Evolutionary conservation across 805 yeast species (phyloP).

Genomic region (Monosporozyma yasuniensis): DNA sequence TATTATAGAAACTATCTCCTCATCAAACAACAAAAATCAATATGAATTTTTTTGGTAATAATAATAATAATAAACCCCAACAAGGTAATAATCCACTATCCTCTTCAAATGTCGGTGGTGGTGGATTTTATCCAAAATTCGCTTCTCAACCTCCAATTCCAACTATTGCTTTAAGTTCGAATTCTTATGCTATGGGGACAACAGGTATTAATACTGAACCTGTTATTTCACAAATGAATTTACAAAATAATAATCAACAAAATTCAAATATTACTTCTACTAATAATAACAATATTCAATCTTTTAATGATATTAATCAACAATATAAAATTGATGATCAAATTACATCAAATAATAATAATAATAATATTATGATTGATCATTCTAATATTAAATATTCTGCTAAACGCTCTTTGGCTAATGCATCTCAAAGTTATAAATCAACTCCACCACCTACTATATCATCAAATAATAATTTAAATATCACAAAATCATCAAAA

Average conservation of each 20-base stretch:
- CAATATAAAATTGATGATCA: neutral
- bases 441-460: neutral
- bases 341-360: slow-evolving; percentile 10
- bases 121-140: slow-evolving; percentile 30
- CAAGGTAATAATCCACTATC: slow-evolving; percentile 6
- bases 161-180: slow-evolving; percentile 58
- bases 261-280: neutral
- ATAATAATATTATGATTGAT: slow-evolving; percentile 9
- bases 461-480: neutral
- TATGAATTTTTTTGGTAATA: slow-evolving; percentile 26
- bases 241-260: neutral
- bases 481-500: neutral
- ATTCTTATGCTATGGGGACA: slow-evolving; percentile 61
- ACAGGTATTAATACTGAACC: slow-evolving; percentile 38
- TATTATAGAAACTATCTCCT: neutral
- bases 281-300: neutral
- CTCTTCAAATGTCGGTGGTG: slow-evolving; percentile 3
- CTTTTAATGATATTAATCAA: neutral
- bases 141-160: slow-evolving; percentile 45
- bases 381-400: slow-evolving; percentile 1
- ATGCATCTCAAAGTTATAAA: slow-evolving; percentile 4
- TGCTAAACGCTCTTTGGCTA: slow-evolving; percentile 8
- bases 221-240: slow-evolving; percentile 29
- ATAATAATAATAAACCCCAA: slow-evolving; percentile 9
- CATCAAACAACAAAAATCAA: slow-evolving; percentile 1